Conservation (phyloP, 2,329 filamentous ascomycete species). For the Fusarium sp. region DNA sequence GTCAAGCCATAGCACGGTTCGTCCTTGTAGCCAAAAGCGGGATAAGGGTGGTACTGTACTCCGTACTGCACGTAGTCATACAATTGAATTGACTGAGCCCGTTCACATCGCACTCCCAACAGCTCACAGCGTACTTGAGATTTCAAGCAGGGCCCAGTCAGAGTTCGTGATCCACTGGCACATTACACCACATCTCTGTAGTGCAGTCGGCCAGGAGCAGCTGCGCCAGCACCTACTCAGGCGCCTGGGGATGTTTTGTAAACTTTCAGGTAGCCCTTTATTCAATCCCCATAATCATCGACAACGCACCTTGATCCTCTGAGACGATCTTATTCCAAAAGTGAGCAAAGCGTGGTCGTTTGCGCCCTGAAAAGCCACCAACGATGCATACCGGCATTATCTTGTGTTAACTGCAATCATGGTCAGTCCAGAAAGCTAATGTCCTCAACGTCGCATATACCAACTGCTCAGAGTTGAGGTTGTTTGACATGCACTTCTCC, state of each 20-base stretch:
- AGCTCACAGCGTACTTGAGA: not conserved
- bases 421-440: not conserved
- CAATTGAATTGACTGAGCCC: not conserved
- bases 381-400: not conserved
- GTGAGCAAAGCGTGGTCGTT: conserved; percentile 1
- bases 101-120: not conserved
- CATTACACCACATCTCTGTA: not conserved
- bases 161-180: not conserved
- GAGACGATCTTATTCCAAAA: conserved; percentile 2
- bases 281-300: not conserved
- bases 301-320: not conserved
- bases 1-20: not conserved
- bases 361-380: conserved; percentile 13
- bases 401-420: not conserved
- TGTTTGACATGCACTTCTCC: conserved; percentile 9
- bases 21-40: not conserved
- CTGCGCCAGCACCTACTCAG: not conserved
- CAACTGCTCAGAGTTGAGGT: not conserved
- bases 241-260: not conserved
- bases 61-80: not conserved
- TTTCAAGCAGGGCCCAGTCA: not conserved
- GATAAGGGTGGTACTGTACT: not conserved
- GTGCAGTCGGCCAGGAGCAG: not conserved
- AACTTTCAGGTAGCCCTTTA: not conserved
- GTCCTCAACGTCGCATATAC: conserved; percentile 17